Evolutionary conservation across 768 basidiomycete species (phyloP).

Genomic region (Mycena vulgaris): DNA sequence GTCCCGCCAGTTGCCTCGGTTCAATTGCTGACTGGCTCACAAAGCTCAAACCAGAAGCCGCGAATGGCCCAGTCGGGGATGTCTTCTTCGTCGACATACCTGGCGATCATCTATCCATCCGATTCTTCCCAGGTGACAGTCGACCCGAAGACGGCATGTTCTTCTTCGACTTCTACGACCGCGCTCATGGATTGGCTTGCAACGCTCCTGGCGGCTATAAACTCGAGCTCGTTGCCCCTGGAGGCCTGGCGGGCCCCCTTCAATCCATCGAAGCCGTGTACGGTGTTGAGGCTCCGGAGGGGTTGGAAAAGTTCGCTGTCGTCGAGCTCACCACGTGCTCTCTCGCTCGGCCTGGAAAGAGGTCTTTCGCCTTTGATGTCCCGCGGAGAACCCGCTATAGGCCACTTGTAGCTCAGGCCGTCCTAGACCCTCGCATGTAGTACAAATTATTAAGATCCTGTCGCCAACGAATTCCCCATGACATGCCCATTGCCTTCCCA

Average conservation of each 20-base stretch:
- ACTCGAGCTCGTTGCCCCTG: neutral
- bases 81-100: conserved; percentile 8
- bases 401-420: conserved; percentile 8
- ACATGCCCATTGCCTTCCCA: too few species aligned
- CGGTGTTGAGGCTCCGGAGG: conserved; percentile 9
- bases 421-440: neutral
- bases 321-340: conserved; percentile 1
- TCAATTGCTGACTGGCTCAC: conserved; percentile 5
- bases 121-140: conserved; percentile 4
- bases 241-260: conserved; percentile 13
- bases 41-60: conserved; percentile 14
- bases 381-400: conserved; percentile 5
- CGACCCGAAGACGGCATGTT: neutral
- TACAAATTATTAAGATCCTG: too few species aligned
- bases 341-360: conserved; percentile 1
- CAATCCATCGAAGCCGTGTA: conserved; percentile 14
- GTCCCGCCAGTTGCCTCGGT: neutral
- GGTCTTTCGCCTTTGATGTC: conserved; percentile 2
- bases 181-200: conserved; percentile 1
- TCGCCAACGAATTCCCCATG: too few species aligned
- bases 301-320: conserved; percentile 1
- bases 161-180: conserved; percentile 21
- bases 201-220: conserved; percentile 7
- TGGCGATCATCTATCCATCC: conserved; percentile 9
- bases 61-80: conserved; percentile 7